These are phyloP conservation scores for Schoenoplectus triqueter DNA, from an alignment of 202 grass and related monocot species.

Conservation along the genomic window DNA sequence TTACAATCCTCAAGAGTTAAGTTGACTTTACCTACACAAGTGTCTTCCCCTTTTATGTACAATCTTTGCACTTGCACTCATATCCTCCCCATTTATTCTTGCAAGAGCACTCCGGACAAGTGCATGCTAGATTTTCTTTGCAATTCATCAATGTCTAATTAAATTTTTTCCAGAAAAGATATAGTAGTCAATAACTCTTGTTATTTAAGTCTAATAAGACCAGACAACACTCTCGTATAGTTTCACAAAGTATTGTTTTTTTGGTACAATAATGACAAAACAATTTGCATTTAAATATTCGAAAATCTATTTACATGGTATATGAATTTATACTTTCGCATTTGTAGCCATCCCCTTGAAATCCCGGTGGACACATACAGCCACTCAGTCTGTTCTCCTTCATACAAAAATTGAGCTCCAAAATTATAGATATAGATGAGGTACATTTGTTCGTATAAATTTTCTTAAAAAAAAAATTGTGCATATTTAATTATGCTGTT, in stretches of 20 bases:
- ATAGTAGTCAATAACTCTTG: neutral
- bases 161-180: constrained; percentile 23
- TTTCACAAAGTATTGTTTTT: neutral
- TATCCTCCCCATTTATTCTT: constrained; percentile 92
- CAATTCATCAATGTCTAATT: constrained; percentile 78
- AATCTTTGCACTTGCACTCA: constrained; percentile 77
- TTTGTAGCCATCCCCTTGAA: constrained; percentile 65
- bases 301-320: neutral
- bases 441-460: neutral
- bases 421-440: neutral
- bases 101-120: constrained; percentile 77
- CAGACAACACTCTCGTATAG: neutral
- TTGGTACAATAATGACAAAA: neutral
- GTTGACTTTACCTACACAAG: constrained; percentile 63
- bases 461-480: neutral
- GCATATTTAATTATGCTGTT: neutral
- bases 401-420: neutral
- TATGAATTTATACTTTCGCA: constrained; percentile 57
- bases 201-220: neutral
- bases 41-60: constrained; percentile 75
- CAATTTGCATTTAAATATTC: neutral
- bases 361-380: constrained; percentile 72
- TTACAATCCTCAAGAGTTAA: neutral
- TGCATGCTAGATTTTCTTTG: constrained; percentile 81
- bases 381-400: constrained; percentile 55